Evolutionary conservation across 352 stramenopile genomes (phyloP), one percentile per base, ranked within the genome.

Genomic region (Chrysophaeum taylorii): DNA sequence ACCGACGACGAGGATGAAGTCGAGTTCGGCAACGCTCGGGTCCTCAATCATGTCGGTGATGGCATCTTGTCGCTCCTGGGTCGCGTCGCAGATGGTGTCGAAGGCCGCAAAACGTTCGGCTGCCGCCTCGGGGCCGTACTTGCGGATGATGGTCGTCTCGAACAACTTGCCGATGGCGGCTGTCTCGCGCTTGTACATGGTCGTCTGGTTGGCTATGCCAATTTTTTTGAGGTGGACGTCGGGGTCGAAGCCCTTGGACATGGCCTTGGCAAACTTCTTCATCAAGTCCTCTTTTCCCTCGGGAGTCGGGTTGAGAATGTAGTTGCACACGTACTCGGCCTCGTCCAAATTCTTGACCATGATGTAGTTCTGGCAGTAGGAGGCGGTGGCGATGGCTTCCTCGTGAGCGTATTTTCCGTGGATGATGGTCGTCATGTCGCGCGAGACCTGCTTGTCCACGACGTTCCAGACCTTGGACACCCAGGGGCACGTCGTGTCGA

Each of bases 121-220:
- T 0, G 80, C 69, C 70, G 89, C 66, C 4, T 77, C 77, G n/a
- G 86, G 84, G 38, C 85, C 85, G 76, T 81, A 89, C 72, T 90
- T 89, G 37, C 82, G 82, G 70, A 92, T 88, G 71, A 91, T 85
- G 0, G 86, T 73, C 71, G 89, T 90, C 78, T 92, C 84, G 45
- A 92, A 82, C 31, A 91, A 61, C 63, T 87, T 79, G 39, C 83
- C 83, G 70, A 88, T 86, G 12, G 80, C 83, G 52, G 80, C 75
- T 2, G 83, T 88, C 74, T 92, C 86, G 64, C 88, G 85, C 79
- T 92, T 92, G 76, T 92, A 92, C 86, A 92, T 92, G 39, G 86
- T 92, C 23, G 86, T 92, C 78, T 92, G 86, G 79, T 92, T 92
- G 14, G 86, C 86, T 31, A 92, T 73, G 38, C 86, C 86, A 43